Conservation (phyloP, 208 protist genomes). For the Trypanosoma scelopori region DNA sequence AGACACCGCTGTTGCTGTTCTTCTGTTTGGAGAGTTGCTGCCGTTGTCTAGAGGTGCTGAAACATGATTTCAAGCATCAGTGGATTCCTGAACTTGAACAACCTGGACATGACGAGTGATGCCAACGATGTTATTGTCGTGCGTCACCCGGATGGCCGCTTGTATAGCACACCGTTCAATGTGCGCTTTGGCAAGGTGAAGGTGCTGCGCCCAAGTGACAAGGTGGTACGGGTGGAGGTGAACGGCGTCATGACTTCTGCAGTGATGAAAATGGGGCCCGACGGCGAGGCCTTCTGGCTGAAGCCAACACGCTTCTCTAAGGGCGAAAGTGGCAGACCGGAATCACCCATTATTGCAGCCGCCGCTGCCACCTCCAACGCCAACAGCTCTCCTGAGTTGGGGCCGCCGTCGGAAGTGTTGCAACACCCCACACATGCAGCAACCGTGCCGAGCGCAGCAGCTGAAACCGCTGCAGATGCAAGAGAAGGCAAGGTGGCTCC, state of each 20-base stretch:
- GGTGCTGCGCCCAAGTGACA: constrained; percentile 87
- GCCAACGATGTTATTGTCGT: constrained; percentile 98
- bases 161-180: constrained; percentile 96
- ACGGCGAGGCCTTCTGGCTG: constrained; percentile 95
- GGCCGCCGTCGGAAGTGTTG: neutral
- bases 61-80: constrained; percentile 79
- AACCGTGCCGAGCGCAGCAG: neutral
- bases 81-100: constrained; percentile 72
- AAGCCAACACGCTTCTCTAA: constrained; percentile 33
- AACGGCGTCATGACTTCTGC: constrained; percentile 89
- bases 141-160: constrained; percentile 92
- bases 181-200: constrained; percentile 96
- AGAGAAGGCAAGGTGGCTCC: constrained; percentile 3
- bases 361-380: too few species aligned
- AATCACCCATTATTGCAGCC: constrained; percentile 30
- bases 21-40: neutral
- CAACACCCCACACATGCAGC: neutral
- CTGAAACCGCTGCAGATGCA: neutral
- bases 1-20: neutral
- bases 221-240: constrained; percentile 94
- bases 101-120: constrained; percentile 86
- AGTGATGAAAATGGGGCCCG: constrained; percentile 95
- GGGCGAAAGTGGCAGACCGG: constrained; percentile 20
- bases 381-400: neutral
- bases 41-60: too few species aligned